phyloP scores from a whole-genome alignment of 2,329 filamentous ascomycete species.

The Lizonia empirigonia region DNA sequence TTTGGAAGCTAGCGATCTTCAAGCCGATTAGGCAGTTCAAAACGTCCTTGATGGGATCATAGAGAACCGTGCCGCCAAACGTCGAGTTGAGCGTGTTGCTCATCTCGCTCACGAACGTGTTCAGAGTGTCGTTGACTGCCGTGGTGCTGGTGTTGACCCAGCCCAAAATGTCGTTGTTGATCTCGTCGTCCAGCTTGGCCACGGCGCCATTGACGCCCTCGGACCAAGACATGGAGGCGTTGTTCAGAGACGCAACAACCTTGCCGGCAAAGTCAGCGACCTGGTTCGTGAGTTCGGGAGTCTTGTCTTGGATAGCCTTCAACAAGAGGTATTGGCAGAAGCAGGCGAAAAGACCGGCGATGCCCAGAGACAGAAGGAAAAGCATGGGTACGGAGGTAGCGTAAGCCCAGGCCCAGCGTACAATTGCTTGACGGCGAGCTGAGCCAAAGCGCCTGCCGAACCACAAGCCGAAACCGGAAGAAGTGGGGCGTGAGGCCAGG shows the following conservation, averaged over 20 bases:
- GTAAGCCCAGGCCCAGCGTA: constrained; percentile 85
- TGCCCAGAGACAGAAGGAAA: constrained; percentile 81
- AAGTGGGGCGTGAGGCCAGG: constrained; percentile 80
- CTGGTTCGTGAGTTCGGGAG: constrained; percentile 74
- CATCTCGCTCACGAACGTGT: constrained; percentile 79
- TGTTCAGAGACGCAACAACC: constrained; percentile 73
- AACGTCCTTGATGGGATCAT: constrained; percentile 77
- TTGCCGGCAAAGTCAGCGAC: constrained; percentile 80
- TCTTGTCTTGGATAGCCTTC: constrained; percentile 71
- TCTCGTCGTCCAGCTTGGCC: constrained; percentile 64
- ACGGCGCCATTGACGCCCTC: constrained; percentile 76
- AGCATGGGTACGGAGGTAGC: constrained; percentile 82
- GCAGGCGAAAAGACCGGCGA: constrained; percentile 82
- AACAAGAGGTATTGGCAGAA: constrained; percentile 83
- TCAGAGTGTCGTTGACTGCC: constrained; percentile 85
- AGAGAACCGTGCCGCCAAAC: constrained; percentile 82
- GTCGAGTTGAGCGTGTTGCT: constrained; percentile 72
- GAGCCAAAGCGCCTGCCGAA: constrained; percentile 68
- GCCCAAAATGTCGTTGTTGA: constrained; percentile 84
- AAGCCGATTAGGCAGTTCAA: constrained; percentile 85
- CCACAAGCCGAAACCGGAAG: constrained; percentile 73
- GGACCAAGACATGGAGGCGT: constrained; percentile 78
- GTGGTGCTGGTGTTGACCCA: constrained; percentile 85
- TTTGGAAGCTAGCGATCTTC: constrained; percentile 83
- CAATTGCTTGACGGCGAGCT: constrained; percentile 70